Evolutionary conservation across 106 monocot species (phyloP), one percentile per base, ranked within the genome.

Genomic region (Alisma plantagoaquatica): DNA sequence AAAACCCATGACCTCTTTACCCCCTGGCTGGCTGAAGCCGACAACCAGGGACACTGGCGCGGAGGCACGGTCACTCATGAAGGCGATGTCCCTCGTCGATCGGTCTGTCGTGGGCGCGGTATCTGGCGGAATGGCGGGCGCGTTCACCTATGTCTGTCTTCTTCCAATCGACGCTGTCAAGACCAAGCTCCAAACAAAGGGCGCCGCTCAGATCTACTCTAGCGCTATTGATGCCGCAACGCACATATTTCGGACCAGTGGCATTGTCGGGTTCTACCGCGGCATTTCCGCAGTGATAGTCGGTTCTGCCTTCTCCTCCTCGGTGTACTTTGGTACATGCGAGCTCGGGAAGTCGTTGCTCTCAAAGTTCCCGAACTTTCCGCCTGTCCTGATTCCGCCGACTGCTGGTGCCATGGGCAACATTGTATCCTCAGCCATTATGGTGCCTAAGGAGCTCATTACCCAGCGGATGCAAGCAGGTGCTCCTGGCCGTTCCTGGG

Each of bases 391-490:
- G 12, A 57, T 87, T 29, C 88, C 79, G 0, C 82, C 82, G 1
- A 47, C 72, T 4, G 78, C 76, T 6, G 90, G 98, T 17, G 98
- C 84, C 24, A 69, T 71, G 66, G 98, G 98, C 8, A 98, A 98
- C 59, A 61, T 98, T 41, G 79, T 86, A 23, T 98, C 98, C n/a
- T 98, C 98, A 1, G 98, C 78, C 9, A 64, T 98, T 24, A 98
- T 98, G 98, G 98, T 98, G n/a, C 98, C 98, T 23, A 98, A 98
- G 65, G 98, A 98, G 69, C 76, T 98, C 59, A 77, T 98, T 45
- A 98, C 98, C 10, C 98, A 98, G 61, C 49, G 90, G 18, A 89
- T 98, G 78, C 98, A 98, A 66, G 70, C 89, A 23, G 90, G 89
- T 20, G 81, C 79, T 3, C 27, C 44, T 0, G 82, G 89, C 19